phyloP scores from a whole-genome alignment of 768 basidiomycete genomes.

The Rossbeevera mucosa region DNA sequence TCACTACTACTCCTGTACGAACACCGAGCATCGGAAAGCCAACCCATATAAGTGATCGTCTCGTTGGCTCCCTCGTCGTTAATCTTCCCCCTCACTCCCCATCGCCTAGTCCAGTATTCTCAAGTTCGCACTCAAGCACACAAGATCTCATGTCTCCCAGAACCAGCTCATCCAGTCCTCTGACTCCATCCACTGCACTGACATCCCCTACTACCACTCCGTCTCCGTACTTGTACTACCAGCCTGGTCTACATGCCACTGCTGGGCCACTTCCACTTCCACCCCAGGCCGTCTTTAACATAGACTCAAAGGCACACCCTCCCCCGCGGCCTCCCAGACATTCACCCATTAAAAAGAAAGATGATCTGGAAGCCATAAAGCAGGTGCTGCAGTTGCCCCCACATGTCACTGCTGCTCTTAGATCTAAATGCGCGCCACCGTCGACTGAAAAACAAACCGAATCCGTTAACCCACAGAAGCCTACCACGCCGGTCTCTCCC shows the following conservation, averaged over 20 bases:
- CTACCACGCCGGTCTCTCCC: neutral
- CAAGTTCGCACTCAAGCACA: constrained; percentile 25
- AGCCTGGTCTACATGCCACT: constrained; percentile 64
- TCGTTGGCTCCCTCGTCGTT: constrained; percentile 60
- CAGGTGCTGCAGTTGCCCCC: constrained; percentile 57
- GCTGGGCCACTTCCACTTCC: constrained; percentile 73
- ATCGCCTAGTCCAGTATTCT: constrained; percentile 24
- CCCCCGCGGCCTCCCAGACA: constrained; percentile 59
- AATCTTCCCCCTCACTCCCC: constrained; percentile 38
- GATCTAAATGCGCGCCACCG: constrained; percentile 17
- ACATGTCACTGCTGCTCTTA: constrained; percentile 46
- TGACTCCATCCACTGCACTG: constrained; percentile 25
- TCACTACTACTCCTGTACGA: constrained; percentile 30
- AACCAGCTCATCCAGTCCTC: constrained; percentile 21
- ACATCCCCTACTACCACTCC: constrained; percentile 25
- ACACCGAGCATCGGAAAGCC: constrained; percentile 62
- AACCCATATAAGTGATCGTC: constrained; percentile 55
- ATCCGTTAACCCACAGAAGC: constrained; percentile 30
- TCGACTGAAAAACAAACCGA: constrained; percentile 14
- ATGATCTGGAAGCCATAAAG: constrained; percentile 54
- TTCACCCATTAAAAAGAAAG: constrained; percentile 46
- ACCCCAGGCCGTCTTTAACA: constrained; percentile 51
- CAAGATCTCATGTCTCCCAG: constrained; percentile 29
- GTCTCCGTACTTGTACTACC: constrained; percentile 53
- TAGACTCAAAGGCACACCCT: constrained; percentile 46